A percentile compares a stretch with the other conserved stretches of the same genome.
Evolutionary conservation across 768 basidiomycete species (phyloP).

Genomic region (Lactarius sp.): DNA sequence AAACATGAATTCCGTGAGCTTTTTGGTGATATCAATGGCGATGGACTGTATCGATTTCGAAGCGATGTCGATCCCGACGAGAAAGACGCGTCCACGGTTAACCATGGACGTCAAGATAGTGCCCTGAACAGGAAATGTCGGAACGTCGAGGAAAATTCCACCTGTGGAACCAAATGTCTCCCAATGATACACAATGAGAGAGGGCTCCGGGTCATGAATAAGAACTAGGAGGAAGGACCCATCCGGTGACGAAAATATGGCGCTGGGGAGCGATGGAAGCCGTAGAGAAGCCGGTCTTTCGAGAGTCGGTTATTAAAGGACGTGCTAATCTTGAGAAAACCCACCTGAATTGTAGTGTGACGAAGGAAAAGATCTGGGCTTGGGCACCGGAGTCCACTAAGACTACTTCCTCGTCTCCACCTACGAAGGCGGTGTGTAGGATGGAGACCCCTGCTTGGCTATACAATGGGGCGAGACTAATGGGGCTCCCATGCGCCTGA

Average conservation of each 20-base stretch:
- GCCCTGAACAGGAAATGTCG: slow-evolving; percentile 25
- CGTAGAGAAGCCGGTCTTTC: slow-evolving; percentile 43
- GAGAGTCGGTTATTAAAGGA: not conserved
- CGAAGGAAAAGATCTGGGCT: slow-evolving; percentile 48
- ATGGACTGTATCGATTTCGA: slow-evolving; percentile 38
- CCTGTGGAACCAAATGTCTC: slow-evolving; percentile 48
- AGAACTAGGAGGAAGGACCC: slow-evolving; percentile 47
- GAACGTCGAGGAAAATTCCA: slow-evolving; percentile 39
- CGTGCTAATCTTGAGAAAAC: not conserved
- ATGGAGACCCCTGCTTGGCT: slow-evolving; percentile 28
- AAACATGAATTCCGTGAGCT: slow-evolving; percentile 53
- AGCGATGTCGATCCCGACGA: slow-evolving; percentile 38
- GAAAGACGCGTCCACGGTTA: slow-evolving; percentile 39
- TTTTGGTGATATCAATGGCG: slow-evolving; percentile 49
- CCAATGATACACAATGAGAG: slow-evolving; percentile 48
- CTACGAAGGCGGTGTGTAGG: slow-evolving; percentile 39
- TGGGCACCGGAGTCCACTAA: slow-evolving; percentile 42
- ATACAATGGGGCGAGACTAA: slow-evolving; percentile 45
- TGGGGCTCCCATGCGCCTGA: slow-evolving; percentile 38
- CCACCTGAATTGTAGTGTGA: slow-evolving; percentile 51
- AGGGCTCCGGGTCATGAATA: not conserved
- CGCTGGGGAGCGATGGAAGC: slow-evolving; percentile 34
- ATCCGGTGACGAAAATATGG: slow-evolving; percentile 46
- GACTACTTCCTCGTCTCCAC: slow-evolving; percentile 48
- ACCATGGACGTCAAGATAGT: slow-evolving; percentile 43